Conservation (phyloP, 305 asterid genomes). For the Solanum chacoense region DNA sequence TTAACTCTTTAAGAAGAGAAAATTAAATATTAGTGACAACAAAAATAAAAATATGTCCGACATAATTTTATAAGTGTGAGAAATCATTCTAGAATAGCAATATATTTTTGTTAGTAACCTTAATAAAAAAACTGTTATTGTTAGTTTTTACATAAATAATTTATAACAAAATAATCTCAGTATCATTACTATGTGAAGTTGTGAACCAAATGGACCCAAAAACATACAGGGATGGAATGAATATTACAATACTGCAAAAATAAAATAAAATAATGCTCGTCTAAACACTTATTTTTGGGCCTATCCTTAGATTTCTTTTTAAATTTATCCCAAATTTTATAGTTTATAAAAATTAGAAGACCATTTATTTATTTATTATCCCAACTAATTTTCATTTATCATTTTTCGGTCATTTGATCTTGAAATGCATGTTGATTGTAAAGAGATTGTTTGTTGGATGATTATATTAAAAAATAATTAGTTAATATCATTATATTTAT, state of each 20-base stretch:
- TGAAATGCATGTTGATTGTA: background rate
- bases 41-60: background rate
- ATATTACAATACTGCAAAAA: background rate
- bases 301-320: too few species aligned
- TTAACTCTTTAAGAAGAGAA: background rate
- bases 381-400: background rate
- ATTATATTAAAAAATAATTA: background rate
- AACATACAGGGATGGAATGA: background rate
- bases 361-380: background rate
- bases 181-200: background rate
- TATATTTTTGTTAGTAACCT: background rate
- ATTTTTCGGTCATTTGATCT: background rate
- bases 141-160: background rate
- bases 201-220: background rate
- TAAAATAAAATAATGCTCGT: background rate
- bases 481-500: background rate
- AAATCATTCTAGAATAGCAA: background rate
- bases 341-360: too few species aligned
- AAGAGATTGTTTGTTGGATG: background rate
- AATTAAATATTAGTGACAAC: background rate
- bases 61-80: background rate
- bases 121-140: background rate
- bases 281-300: background rate
- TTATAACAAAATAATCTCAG: background rate
- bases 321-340: background rate